phyloP scores from a whole-genome alignment of 768 basidiomycete species.

The Suillus subaureus region DNA sequence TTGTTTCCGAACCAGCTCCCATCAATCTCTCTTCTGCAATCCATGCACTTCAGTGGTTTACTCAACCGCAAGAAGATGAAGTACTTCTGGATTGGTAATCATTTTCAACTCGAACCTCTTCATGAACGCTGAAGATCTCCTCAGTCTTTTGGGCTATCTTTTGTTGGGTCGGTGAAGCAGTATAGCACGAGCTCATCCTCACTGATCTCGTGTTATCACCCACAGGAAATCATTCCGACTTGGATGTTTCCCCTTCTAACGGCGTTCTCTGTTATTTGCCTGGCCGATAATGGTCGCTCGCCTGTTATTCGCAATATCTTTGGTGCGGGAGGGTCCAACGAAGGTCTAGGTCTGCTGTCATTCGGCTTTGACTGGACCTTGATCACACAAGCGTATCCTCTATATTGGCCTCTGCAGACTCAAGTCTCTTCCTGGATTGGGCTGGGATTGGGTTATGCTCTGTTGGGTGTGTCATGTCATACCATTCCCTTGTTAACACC shows the following conservation, averaged over 20 bases:
- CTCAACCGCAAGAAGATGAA: conserved; percentile 52
- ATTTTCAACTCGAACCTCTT: background rate
- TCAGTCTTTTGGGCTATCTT: conserved; percentile 45
- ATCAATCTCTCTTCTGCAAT: conserved; percentile 53
- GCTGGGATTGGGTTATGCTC: conserved; percentile 23
- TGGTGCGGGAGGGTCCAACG: conserved; percentile 52
- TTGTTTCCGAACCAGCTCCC: conserved; percentile 57
- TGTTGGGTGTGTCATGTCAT: conserved; percentile 33
- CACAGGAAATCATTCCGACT: conserved; percentile 18
- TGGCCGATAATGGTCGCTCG: conserved; percentile 49
- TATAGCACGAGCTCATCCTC: background rate
- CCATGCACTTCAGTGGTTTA: conserved; percentile 51
- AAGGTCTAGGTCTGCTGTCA: conserved; percentile 50
- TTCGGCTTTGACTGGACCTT: conserved; percentile 54
- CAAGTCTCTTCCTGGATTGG: conserved; percentile 30
- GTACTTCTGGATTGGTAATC: conserved; percentile 56
- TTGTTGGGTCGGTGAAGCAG: conserved; percentile 42
- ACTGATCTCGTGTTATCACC: background rate
- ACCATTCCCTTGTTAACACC: background rate
- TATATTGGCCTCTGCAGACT: conserved; percentile 59
- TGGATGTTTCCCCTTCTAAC: conserved; percentile 40
- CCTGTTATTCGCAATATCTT: conserved; percentile 43
- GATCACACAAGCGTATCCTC: conserved; percentile 54
- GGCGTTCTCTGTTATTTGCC: conserved; percentile 50
- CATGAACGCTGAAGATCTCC: conserved; percentile 1